phyloP scores from a whole-genome alignment of 495 filamentous ascomycete species.

The Xylona heveae region DNA sequence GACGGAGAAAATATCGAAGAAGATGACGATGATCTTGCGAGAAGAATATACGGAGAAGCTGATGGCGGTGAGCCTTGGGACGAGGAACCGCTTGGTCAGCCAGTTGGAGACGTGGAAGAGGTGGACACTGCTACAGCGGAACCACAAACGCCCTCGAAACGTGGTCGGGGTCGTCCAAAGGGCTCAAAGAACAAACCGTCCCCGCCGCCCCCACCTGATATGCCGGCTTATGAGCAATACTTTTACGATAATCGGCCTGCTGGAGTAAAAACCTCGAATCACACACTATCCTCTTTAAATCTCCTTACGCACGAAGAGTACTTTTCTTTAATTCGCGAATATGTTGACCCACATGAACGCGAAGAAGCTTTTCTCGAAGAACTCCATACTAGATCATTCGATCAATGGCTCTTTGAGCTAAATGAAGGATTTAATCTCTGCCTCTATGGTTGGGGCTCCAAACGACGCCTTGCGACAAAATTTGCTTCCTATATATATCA shows the following conservation, averaged over 20 bases:
- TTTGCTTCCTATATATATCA: slow-evolving; percentile 58
- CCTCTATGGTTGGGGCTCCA: slow-evolving; percentile 82
- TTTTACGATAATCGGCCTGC: slow-evolving; percentile 83
- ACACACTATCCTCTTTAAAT: slow-evolving; percentile 52
- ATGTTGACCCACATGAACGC: slow-evolving; percentile 47
- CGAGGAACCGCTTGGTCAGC: slow-evolving; percentile 9
- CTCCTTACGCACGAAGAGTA: slow-evolving; percentile 83
- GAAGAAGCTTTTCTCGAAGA: slow-evolving; percentile 50
- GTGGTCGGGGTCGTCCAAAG: slow-evolving; percentile 34
- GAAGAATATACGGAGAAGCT: slow-evolving; percentile 8
- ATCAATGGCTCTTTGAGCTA: slow-evolving; percentile 87
- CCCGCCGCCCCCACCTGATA: slow-evolving; percentile 55
- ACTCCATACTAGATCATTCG: slow-evolving; percentile 60
- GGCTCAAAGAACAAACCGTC: slow-evolving; percentile 42
- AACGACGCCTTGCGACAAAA: slow-evolving; percentile 48
- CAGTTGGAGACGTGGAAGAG: slow-evolving; percentile 8
- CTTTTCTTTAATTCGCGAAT: slow-evolving; percentile 44
- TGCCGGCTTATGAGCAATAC: slow-evolving; percentile 76
- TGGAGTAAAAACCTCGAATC: slow-evolving; percentile 63
- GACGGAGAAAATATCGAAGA: slow-evolving; percentile 27
- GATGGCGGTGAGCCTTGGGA: slow-evolving; percentile 21
- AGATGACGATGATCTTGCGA: slow-evolving; percentile 14
- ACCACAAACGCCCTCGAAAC: slow-evolving; percentile 29
- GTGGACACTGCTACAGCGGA: slow-evolving; percentile 9
- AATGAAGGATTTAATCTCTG: slow-evolving; percentile 77